Evolutionary conservation across 306 rosid species (phyloP).

Genomic region (Inga laurina): DNA sequence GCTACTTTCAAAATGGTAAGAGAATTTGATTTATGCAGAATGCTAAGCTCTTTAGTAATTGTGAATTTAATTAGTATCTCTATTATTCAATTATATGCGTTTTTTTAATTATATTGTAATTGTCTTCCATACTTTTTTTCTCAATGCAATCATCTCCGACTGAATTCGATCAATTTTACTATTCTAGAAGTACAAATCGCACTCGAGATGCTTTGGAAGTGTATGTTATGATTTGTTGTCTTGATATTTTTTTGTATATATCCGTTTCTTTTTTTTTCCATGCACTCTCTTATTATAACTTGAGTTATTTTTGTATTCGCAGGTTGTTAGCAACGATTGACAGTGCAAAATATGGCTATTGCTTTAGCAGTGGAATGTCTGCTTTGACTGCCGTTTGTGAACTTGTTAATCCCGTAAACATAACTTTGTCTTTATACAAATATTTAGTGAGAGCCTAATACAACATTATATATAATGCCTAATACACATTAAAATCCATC

Average conservation of each 20-base stretch:
- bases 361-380: conserved; percentile 98
- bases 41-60: no score
- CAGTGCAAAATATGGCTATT: conserved; percentile 82
- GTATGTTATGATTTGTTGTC: conserved; percentile 43
- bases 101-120: no score
- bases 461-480: no score
- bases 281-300: background rate
- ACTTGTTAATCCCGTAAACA: conserved; percentile 66
- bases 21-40: background rate
- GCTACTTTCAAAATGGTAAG: conserved; percentile 92
- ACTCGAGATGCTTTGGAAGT: conserved; percentile 82
- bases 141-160: conserved; percentile 69
- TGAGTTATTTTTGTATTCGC: conserved; percentile 33
- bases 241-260: conserved; percentile 12
- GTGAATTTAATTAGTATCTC: no score
- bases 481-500: background rate
- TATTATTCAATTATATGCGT: no score
- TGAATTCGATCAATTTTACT: conserved; percentile 82
- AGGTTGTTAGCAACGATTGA: conserved; percentile 85
- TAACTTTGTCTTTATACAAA: no score
- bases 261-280: conserved; percentile 16
- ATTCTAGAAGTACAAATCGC: conserved; percentile 95
- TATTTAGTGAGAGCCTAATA: background rate
- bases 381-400: conserved; percentile 78
- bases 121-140: background rate